A percentile compares a stretch with the other conserved stretches of the same genome.
Evolutionary conservation across 176 grass and related monocot genomes (phyloP).

Genomic region (Areca catechu): DNA sequence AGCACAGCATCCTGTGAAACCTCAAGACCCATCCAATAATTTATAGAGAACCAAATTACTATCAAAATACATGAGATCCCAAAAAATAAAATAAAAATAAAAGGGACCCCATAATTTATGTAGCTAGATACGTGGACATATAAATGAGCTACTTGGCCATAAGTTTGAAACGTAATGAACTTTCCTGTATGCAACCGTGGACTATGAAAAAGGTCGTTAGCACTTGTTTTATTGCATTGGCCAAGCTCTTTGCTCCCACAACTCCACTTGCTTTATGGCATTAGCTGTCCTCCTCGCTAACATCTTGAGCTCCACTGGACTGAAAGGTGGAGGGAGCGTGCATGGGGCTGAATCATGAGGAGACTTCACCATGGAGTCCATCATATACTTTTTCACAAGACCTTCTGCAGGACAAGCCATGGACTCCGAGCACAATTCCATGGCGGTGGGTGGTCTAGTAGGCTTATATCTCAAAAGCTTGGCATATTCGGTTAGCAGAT

Average conservation of each 20-base stretch:
- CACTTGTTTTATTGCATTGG: too few relatives aligned
- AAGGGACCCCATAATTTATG: too few relatives aligned
- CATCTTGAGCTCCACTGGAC: slow-evolving; percentile 14
- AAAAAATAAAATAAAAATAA: too few relatives aligned
- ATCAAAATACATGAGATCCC: too few relatives aligned
- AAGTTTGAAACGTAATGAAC: too few relatives aligned
- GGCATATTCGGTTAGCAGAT: slow-evolving; percentile 59
- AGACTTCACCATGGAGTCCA: slow-evolving; percentile 60
- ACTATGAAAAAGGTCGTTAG: too few relatives aligned
- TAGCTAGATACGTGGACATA: too few relatives aligned
- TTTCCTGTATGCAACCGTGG: too few relatives aligned
- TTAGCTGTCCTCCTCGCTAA: slow-evolving; percentile 12
- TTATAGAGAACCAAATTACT: too few relatives aligned
- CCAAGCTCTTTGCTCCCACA: slow-evolving; percentile 1
- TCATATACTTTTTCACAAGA: slow-evolving; percentile 25
- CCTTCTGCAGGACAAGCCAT: slow-evolving; percentile 34
- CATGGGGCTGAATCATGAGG: slow-evolving; percentile 39
- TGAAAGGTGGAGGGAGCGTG: slow-evolving; percentile 44
- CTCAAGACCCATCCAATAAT: too few relatives aligned
- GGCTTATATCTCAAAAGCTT: slow-evolving; percentile 63
- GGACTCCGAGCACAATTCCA: slow-evolving; percentile 48
- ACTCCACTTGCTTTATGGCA: slow-evolving; percentile 9
- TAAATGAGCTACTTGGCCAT: too few relatives aligned
- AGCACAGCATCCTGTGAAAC: too few relatives aligned
- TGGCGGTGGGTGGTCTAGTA: slow-evolving; percentile 54